Conservation (phyloP, 2,329 filamentous ascomycete genomes). For the Colletotrichum destructivum region DNA sequence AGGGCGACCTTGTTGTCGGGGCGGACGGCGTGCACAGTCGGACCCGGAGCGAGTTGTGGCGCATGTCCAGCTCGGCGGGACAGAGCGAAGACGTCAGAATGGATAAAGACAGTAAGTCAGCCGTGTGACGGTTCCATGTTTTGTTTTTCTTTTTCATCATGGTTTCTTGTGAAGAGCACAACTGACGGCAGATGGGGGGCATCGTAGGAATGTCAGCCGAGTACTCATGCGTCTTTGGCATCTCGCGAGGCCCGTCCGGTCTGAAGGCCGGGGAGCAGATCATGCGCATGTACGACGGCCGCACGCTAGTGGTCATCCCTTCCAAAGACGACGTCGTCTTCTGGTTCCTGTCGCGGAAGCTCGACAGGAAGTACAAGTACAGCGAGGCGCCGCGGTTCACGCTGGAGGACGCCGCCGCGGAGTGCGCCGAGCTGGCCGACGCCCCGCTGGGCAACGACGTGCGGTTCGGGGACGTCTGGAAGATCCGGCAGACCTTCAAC, state of each 20-base stretch:
- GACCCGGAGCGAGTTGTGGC: background rate
- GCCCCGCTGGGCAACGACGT: background rate
- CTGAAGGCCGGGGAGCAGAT: background rate
- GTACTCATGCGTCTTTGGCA: conserved; percentile 1
- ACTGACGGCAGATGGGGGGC: background rate
- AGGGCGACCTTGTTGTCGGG: background rate
- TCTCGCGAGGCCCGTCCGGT: background rate
- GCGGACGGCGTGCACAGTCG: background rate
- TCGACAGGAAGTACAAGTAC: conserved; percentile 8
- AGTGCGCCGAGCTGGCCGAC: background rate
- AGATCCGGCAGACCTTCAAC: conserved; percentile 8
- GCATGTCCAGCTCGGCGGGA: background rate
- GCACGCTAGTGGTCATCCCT: conserved; percentile 2
- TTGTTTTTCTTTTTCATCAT: background rate
- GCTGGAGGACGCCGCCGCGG: conserved; percentile 3
- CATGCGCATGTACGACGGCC: conserved; percentile 4
- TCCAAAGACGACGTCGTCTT: conserved; percentile 15
- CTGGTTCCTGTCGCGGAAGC: conserved; percentile 14
- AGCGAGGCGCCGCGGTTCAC: conserved; percentile 13
- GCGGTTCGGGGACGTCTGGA: background rate
- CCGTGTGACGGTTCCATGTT: too few species aligned
- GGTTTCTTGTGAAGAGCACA: background rate
- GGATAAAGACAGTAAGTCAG: background rate
- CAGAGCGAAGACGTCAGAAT: background rate
- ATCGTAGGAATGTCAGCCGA: background rate